These are phyloP conservation scores for Podaxis rugospora DNA, from an alignment of 768 basidiomycete species.

Conservation along the genomic window DNA sequence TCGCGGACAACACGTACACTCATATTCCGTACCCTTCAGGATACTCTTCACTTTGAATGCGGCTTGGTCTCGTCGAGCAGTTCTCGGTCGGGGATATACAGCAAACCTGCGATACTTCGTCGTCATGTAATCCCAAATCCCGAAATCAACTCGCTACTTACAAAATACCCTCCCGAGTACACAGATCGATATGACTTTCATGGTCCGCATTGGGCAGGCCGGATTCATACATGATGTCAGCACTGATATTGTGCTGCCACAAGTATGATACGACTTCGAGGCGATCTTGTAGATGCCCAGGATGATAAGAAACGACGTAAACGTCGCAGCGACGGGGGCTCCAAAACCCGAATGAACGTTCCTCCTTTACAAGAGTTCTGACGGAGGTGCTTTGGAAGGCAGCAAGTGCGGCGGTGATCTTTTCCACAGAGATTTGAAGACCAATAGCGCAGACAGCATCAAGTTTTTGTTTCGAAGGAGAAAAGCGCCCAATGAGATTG, in stretches of 20 bases:
- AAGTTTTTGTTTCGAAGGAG: slow-evolving; percentile 46
- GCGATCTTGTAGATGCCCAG: slow-evolving; percentile 71
- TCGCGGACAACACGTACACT: slow-evolving; percentile 39
- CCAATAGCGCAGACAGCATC: slow-evolving; percentile 65
- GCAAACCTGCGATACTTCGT: slow-evolving; percentile 28
- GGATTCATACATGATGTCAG: slow-evolving; percentile 84
- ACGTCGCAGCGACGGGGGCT: slow-evolving; percentile 88
- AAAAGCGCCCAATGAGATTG: slow-evolving; percentile 57
- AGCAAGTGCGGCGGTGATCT: slow-evolving; percentile 66
- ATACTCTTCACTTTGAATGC: slow-evolving; percentile 84
- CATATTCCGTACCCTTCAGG: slow-evolving; percentile 71
- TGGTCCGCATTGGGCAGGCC: slow-evolving; percentile 58
- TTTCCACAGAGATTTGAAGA: slow-evolving; percentile 74
- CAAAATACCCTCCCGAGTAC: slow-evolving; percentile 82
- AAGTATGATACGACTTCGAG: slow-evolving; percentile 72
- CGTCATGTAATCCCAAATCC: background rate
- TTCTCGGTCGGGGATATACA: slow-evolving; percentile 47
- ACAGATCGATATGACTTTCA: slow-evolving; percentile 63
- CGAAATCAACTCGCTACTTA: slow-evolving; percentile 28
- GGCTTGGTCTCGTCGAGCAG: slow-evolving; percentile 51
- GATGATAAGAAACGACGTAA: slow-evolving; percentile 75
- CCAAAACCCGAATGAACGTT: slow-evolving; percentile 84
- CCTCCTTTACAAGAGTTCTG: slow-evolving; percentile 68
- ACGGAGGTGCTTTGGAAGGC: slow-evolving; percentile 67
- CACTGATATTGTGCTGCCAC: slow-evolving; percentile 80